These are phyloP conservation scores for Lecanoromycetidae sp. DNA, from an alignment of 2,329 filamentous ascomycete species.

Conservation along the genomic window DNA sequence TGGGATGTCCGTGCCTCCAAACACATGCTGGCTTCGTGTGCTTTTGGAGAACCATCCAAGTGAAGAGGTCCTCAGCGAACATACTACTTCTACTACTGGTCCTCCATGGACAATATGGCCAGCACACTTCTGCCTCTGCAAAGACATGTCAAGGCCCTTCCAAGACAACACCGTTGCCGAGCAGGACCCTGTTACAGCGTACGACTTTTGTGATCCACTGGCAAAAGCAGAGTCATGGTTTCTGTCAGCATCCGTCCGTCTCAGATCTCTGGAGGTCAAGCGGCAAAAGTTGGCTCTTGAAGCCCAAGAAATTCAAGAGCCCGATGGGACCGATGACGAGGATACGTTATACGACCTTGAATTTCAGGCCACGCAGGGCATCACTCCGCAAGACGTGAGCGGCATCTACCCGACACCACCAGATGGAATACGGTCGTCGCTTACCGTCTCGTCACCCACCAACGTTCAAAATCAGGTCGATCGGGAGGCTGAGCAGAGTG, in stretches of 20 bases:
- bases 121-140: slow-evolving; percentile 10
- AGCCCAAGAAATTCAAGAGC: not conserved
- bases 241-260: slow-evolving; percentile 25
- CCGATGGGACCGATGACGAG: slow-evolving; percentile 4
- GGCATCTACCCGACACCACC: slow-evolving; percentile 62
- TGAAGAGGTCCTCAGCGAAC: not conserved
- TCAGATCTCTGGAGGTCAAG: slow-evolving; percentile 37
- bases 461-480: not conserved
- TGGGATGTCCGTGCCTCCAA: not conserved
- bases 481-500: not conserved
- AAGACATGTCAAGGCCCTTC: not conserved
- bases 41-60: not conserved
- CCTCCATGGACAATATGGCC: slow-evolving; percentile 8
- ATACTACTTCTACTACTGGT: not conserved
- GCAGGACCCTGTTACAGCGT: not conserved
- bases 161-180: not conserved
- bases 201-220: slow-evolving; percentile 22
- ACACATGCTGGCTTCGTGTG: not conserved
- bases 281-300: slow-evolving; percentile 39
- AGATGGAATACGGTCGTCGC: slow-evolving; percentile 43
- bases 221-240: slow-evolving; percentile 29
- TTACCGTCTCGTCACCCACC: not conserved
- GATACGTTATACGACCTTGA: slow-evolving; percentile 2
- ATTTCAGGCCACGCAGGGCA: slow-evolving; percentile 2
- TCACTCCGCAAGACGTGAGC: slow-evolving; percentile 40